A percentile compares a stretch with the other conserved stretches of the same genome.
These are phyloP conservation scores for Chloromonas sp. DNA, from an alignment of 163 green algal genomes.

Conservation along the genomic window DNA sequence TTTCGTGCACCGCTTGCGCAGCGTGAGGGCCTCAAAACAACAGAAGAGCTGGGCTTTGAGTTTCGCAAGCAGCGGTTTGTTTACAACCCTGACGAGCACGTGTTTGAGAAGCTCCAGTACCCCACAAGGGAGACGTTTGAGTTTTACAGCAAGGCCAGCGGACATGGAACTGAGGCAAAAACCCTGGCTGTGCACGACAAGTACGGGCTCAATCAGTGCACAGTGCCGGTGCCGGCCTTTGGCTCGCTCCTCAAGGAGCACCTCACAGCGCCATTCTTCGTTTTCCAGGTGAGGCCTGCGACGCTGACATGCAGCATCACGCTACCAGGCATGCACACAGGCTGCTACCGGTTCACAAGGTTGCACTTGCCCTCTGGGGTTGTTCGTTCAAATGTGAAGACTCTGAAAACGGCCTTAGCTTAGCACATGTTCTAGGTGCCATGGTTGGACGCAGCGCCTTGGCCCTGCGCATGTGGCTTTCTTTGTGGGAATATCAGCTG, in stretches of 20 bases:
- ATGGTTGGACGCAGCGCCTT: no score
- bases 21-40: constrained; percentile 29
- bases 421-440: no score
- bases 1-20: not conserved
- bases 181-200: constrained; percentile 54
- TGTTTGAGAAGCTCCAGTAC: constrained; percentile 71
- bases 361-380: not conserved
- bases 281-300: constrained; percentile 73
- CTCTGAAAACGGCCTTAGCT: no score
- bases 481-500: no score
- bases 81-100: constrained; percentile 34
- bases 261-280: constrained; percentile 86
- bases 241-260: constrained; percentile 77
- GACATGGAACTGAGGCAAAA: constrained; percentile 45
- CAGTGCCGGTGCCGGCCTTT: constrained; percentile 80
- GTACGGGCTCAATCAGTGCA: constrained; percentile 80
- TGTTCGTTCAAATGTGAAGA: no score
- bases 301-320: not conserved
- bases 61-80: constrained; percentile 77
- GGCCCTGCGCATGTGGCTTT: no score
- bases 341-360: no score
- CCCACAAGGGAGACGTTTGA: constrained; percentile 54
- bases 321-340: not conserved
- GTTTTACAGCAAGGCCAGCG: constrained; percentile 41
- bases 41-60: constrained; percentile 65